Base-by-base conservation (phyloP, 1,284 basidiomycete species). In the Ustilago nuda region DNA sequence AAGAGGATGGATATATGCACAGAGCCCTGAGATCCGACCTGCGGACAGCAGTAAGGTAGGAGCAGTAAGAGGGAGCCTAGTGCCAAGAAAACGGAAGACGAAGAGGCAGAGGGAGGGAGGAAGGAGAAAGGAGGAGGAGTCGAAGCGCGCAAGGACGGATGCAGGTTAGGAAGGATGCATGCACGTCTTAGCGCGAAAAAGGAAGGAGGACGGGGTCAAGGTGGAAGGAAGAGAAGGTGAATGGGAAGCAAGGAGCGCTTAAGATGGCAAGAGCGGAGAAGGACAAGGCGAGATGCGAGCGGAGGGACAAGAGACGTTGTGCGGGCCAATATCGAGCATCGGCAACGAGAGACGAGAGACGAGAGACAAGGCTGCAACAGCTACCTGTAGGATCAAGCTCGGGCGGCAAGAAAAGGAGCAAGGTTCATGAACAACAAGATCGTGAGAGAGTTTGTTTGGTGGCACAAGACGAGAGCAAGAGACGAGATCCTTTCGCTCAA, bases 1-100 rank as follows among this genome's bases (percentile, higher is more conserved):
- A 60, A 23, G 36, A 32, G 58, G 36, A 48, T 27, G 50, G 37
- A 8, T 60, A 12, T 52, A 35, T 32, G 58, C 58, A 27, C 58
- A 33, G 7, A 8, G 23, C 6, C 30, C 8, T 5, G 27, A 33
- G 45, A 35, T 56, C 46, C 53, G 55, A 35, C 61, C 61, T 56
- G 53, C 54, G 53, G 61, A 52, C 36, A 50, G 36, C 23, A 17
- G 3, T 17, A 30, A 23, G 12, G 11, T 19, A 43, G 48, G 5
- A 51, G 36, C 3, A 32, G 48, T 4, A 4, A 36, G 33, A 36
- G 7, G n/a, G 23, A 27, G 23, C 23, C 23, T 27, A 27, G 23
- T 27, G 3, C 17, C 33, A 41, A 55, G 15, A 3, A 39, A 39
- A 27, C 23, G 23, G 37, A 17, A 39, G 37, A 3, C 45, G 11